These are phyloP conservation scores for Gossypium trilobum DNA, from an alignment of 441 rosid species.

Conservation along the genomic window DNA sequence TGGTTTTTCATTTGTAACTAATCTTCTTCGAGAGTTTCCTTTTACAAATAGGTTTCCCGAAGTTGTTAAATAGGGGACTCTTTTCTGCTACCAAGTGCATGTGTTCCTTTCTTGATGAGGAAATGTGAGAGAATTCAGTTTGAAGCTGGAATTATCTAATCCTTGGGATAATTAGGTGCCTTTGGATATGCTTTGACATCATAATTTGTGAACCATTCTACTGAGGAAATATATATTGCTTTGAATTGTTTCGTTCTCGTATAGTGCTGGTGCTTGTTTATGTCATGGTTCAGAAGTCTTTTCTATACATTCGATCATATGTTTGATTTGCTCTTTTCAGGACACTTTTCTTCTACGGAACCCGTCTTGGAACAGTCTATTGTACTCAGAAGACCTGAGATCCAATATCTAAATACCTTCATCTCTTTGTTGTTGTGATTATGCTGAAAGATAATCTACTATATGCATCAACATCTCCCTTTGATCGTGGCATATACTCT, in stretches of 20 bases:
- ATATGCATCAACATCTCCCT: not conserved
- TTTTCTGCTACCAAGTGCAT: not conserved
- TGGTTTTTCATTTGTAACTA: not conserved
- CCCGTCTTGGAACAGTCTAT: conserved; percentile 43
- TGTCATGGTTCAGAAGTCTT: not conserved
- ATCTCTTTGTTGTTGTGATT: not conserved
- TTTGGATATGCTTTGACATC: not conserved
- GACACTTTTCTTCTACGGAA: conserved; percentile 62
- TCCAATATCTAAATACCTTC: conserved; percentile 30
- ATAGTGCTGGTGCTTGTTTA: not conserved
- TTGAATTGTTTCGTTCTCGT: not conserved
- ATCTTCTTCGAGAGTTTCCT: not conserved
- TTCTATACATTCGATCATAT: not conserved
- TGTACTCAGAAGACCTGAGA: conserved; percentile 36
- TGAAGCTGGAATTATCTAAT: not conserved
- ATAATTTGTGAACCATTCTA: not conserved
- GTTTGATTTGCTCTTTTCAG: conserved; percentile 25
- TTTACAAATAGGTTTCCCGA: not conserved
- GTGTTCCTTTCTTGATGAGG: not conserved
- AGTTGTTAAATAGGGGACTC: not conserved
- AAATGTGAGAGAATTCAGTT: not conserved
- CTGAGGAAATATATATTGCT: not conserved
- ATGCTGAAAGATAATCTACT: not conserved
- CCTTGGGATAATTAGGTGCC: not conserved
- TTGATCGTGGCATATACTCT: not conserved